Base-by-base conservation (phyloP, 176 grass and related monocot species). In the Cenchrus americanus region DNA sequence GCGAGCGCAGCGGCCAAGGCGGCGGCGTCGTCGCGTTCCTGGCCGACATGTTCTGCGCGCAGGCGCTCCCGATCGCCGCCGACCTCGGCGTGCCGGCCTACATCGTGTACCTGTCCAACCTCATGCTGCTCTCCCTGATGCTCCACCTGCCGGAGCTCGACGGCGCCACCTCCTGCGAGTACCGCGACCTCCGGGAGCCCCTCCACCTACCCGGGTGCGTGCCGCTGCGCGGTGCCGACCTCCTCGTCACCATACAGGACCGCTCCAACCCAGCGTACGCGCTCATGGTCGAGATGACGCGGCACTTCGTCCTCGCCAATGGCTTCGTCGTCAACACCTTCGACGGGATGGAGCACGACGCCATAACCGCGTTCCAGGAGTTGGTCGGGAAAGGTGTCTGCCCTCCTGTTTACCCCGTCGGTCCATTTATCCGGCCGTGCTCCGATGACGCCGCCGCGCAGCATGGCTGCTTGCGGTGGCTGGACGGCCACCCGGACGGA, bases 161-260 rank as follows among this genome's bases (percentile, higher is more conserved):
- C 32, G 49, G 43, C 26, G 74, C 71, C 60, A 94, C 85, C 51
- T 22, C 82, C 11, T 76, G 84, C 53, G 82, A 94, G 42, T 92
- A 51, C 47, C 77, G 82, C 1, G 74, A 94, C 74, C 89, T 97
- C 21, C 81, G 81, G 3, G 94, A 82, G 7, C 87, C 84, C 21
- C 61, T 94, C 50, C 7, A 49, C 44, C 69, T 94, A 1, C 85
- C 87, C 0, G 94, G 94, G 7, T 97, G 91, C 85, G 74, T 94
- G 62, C 86, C 94, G 8, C 18, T 97, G 1, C 87, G 14, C 27
- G 87, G 91, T 24, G 37, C 55, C 44, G 91, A 91, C 61, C 77
- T 91, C 66, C 9, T 62, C 48, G 67, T 88, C 0, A 50, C 76
- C 19, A 0, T 88, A 8, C 82, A 88, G 84, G 80, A 94, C 87